Percentiles rank a stretch among this genome's conserved stretches.
Conservation (phyloP, 2,329 filamentous ascomycete genomes). For the Ophiocordyceps sinensis region DNA sequence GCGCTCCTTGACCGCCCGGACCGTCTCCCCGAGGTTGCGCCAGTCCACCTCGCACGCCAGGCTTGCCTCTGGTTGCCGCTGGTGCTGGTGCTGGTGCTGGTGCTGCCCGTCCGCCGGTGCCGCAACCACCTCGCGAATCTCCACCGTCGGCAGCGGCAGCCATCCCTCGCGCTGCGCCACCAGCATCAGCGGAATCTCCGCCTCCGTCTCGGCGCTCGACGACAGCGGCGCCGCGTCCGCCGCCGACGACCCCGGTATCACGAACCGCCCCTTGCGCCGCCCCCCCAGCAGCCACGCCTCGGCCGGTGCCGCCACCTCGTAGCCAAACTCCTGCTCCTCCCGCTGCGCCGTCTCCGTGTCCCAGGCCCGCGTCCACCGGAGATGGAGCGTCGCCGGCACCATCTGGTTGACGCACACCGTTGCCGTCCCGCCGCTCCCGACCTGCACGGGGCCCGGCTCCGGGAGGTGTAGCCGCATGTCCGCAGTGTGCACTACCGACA, state of each 20-base stretch:
- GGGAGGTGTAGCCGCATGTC: conserved; percentile 33
- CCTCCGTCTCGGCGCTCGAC: conserved; percentile 34
- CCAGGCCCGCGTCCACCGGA: conserved; percentile 50
- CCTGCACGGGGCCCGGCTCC: conserved; percentile 21
- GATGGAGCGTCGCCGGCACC: conserved; percentile 44
- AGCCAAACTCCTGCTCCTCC: conserved; percentile 58
- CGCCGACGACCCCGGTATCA: conserved; percentile 29
- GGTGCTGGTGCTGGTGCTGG: neutral
- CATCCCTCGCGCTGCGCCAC: conserved; percentile 69
- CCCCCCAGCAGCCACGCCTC: conserved; percentile 82
- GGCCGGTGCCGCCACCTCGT: conserved; percentile 60
- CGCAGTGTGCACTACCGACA: conserved; percentile 71
- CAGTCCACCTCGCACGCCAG: conserved; percentile 63
- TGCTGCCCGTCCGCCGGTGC: conserved; percentile 7
- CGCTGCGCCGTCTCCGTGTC: conserved; percentile 28
- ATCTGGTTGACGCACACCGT: conserved; percentile 49
- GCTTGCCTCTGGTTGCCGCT: conserved; percentile 4
- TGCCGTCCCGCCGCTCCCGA: conserved; percentile 19
- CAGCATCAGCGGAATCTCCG: conserved; percentile 54
- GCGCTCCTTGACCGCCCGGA: conserved; percentile 60
- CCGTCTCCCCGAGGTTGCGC: conserved; percentile 60
- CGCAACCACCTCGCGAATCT: conserved; percentile 50
- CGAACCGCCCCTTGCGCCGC: conserved; percentile 64
- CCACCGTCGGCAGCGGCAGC: conserved; percentile 63
- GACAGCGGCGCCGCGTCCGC: conserved; percentile 13